A percentile compares a stretch with the other conserved stretches of the same genome.
phyloP scores from a whole-genome alignment of 305 asterid species.

The Fraxinus velutina region DNA sequence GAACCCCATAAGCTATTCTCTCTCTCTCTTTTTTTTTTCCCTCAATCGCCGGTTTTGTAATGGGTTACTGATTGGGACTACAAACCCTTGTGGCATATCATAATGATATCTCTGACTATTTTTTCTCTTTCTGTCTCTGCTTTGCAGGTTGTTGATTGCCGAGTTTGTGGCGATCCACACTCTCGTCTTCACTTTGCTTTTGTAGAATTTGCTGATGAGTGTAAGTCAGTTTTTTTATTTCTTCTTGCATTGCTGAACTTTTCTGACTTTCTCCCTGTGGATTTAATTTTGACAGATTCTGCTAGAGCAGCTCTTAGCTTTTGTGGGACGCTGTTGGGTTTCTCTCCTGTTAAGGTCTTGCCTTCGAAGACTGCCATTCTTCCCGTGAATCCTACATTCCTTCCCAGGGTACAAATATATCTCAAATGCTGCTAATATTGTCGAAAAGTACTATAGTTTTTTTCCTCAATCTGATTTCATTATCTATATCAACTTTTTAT shows the following conservation, averaged over 20 bases:
- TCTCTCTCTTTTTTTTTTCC: too few species aligned
- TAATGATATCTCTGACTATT: neutral
- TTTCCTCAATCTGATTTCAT: neutral
- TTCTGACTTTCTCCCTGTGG: slow-evolving; percentile 12
- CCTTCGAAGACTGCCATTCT: slow-evolving; percentile 97
- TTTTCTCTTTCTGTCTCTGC: slow-evolving; percentile 1
- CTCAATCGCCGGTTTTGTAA: neutral
- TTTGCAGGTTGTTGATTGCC: slow-evolving; percentile 88
- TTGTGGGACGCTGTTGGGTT: slow-evolving; percentile 66
- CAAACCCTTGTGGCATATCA: neutral
- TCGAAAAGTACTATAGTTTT: neutral
- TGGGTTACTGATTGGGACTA: neutral
- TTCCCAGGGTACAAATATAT: slow-evolving; percentile 65
- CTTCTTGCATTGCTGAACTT: slow-evolving; percentile 16
- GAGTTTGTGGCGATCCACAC: slow-evolving; percentile 95
- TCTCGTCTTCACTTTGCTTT: slow-evolving; percentile 97
- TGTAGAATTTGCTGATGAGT: slow-evolving; percentile 82
- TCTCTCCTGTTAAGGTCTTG: slow-evolving; percentile 78
- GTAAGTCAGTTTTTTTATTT: slow-evolving; percentile 43
- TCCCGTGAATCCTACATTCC: slow-evolving; percentile 96
- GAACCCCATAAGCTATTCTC: neutral
- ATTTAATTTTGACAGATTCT: slow-evolving; percentile 53
- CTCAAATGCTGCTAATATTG: neutral
- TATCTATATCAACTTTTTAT: slow-evolving; percentile 7
- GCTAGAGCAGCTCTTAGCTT: slow-evolving; percentile 73